phyloP scores from a whole-genome alignment of 2,329 filamentous ascomycete genomes.

The Fusarium globosum region DNA sequence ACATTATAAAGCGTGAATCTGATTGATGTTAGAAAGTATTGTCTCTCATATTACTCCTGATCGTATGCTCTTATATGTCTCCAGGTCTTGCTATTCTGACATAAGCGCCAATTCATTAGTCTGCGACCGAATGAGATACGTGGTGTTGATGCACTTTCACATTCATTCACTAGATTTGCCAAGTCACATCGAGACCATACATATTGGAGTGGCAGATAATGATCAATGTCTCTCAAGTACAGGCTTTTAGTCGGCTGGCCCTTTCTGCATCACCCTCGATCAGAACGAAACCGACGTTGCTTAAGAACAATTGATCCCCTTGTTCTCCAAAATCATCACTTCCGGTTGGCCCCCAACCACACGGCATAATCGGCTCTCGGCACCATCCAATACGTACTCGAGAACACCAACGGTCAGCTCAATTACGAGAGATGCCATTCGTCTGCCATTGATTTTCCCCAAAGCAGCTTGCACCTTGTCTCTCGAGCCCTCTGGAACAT shows the following conservation, averaged over 20 bases:
- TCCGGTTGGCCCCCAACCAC: not conserved
- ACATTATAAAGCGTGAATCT: fast-evolving
- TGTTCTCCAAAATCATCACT: not conserved
- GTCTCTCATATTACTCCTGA: fast-evolving
- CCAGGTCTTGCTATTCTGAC: not conserved
- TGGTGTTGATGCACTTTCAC: not conserved
- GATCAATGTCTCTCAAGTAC: fast-evolving
- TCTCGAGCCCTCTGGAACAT: not conserved
- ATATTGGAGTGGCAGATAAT: not conserved
- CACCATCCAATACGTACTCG: not conserved
- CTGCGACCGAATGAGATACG: not conserved
- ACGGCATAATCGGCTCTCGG: not conserved
- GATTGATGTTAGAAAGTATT: fast-evolving
- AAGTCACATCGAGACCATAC: fast-evolving
- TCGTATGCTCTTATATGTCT: not conserved
- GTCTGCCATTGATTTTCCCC: not conserved
- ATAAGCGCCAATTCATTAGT: not conserved
- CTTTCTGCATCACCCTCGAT: too few relatives aligned
- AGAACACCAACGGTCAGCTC: not conserved
- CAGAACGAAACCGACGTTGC: fast-evolving
- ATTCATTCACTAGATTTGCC: not conserved
- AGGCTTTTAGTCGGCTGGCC: not conserved
- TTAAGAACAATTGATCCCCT: not conserved
- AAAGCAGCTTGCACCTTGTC: not conserved
- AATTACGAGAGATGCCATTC: not conserved